These are phyloP conservation scores for Leptomonas pyrrhocoris DNA, from an alignment of 208 protist genomes.

Conservation along the genomic window DNA sequence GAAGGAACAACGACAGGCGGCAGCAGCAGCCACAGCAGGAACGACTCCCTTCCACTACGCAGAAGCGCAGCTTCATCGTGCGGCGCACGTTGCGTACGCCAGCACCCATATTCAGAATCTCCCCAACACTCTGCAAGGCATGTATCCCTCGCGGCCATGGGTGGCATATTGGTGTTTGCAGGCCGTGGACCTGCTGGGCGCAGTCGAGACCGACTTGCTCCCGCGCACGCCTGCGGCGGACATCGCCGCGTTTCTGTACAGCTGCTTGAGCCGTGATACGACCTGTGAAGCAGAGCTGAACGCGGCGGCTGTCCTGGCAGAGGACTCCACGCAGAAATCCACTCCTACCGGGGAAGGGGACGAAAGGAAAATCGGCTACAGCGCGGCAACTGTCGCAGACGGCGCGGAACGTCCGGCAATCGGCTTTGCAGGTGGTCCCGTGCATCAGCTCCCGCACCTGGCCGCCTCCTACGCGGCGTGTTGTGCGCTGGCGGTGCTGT, in stretches of 20 bases:
- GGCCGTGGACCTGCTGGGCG: conserved; percentile 73
- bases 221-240: conserved; percentile 38
- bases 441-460: conserved; percentile 78
- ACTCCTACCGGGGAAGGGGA: background rate
- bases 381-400: background rate
- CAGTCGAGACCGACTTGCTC: conserved; percentile 46
- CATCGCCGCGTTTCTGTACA: conserved; percentile 55
- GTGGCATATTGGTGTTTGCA: conserved; percentile 83
- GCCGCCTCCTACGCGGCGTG: conserved; percentile 85
- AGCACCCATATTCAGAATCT: conserved; percentile 27
- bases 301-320: background rate
- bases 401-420: conserved; percentile 20
- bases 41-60: background rate
- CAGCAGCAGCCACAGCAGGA: background rate
- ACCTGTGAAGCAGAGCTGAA: conserved; percentile 22
- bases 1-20: no score
- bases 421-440: conserved; percentile 85
- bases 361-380: background rate
- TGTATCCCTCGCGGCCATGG: conserved; percentile 78
- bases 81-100: conserved; percentile 46
- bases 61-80: conserved; percentile 12
- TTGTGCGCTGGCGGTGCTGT: conserved; percentile 76
- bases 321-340: background rate
- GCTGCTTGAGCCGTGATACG: conserved; percentile 47
- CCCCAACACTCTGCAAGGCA: conserved; percentile 21